A percentile compares a stretch with the other conserved stretches of the same genome.
Conservation (phyloP, 371 early-diverging fungal species). For the Blakeslea trispora region DNA sequence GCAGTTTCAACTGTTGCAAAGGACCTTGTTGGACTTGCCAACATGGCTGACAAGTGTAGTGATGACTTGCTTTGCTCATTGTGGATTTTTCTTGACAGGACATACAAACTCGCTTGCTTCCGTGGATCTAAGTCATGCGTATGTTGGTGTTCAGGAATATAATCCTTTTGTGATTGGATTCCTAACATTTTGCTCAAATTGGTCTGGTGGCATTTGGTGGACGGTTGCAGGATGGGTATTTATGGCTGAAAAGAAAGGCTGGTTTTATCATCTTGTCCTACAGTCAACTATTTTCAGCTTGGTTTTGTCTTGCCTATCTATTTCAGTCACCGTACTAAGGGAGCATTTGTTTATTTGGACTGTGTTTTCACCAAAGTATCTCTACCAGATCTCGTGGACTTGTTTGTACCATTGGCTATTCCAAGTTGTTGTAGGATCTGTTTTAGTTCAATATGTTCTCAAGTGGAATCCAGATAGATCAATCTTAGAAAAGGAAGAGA, state of each 20-base stretch:
- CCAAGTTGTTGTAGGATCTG: conserved; percentile 29
- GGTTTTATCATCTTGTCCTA: conserved; percentile 42
- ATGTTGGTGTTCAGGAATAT: conserved; percentile 73
- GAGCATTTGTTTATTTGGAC: conserved; percentile 86
- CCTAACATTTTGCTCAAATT: conserved; percentile 69
- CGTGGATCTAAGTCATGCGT: conserved; percentile 77
- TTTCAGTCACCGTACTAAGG: conserved; percentile 66
- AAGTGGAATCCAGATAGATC: not conserved
- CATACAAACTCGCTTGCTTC: conserved; percentile 82
- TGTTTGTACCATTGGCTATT: conserved; percentile 50
- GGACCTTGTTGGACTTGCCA: conserved; percentile 17
- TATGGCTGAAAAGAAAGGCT: conserved; percentile 11
- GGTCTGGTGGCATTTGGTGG: conserved; percentile 79
- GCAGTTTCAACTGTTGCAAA: conserved; percentile 44
- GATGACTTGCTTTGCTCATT: conserved; percentile 38
- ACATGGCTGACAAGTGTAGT: conserved; percentile 27
- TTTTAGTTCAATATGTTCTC: conserved; percentile 10
- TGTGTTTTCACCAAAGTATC: conserved; percentile 82
- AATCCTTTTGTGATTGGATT: conserved; percentile 62
- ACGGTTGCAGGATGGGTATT: conserved; percentile 47
- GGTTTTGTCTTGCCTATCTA: conserved; percentile 54
- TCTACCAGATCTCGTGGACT: conserved; percentile 77
- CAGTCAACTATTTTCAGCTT: conserved; percentile 56
- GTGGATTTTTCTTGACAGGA: conserved; percentile 71
- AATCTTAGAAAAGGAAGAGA: not conserved